These are phyloP conservation scores for Myxozyma neotropica DNA, from an alignment of 805 yeast genomes.

Conservation along the genomic window DNA sequence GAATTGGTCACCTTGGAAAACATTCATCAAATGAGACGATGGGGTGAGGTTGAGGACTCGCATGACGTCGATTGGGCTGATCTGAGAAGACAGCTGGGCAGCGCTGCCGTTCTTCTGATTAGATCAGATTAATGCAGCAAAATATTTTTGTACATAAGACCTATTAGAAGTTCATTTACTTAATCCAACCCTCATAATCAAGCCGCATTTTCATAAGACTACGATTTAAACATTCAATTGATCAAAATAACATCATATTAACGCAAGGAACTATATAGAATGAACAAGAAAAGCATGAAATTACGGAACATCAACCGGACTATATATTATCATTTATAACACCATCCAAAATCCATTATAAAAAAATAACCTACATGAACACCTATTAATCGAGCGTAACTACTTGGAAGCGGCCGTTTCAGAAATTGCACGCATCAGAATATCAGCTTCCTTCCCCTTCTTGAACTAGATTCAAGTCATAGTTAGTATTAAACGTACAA, in stretches of 20 bases:
- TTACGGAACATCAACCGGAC: neutral
- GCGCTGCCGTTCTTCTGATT: constrained; percentile 65
- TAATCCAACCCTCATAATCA: too few species aligned
- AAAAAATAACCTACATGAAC: too few species aligned
- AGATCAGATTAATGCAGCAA: neutral
- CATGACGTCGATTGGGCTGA: constrained; percentile 97
- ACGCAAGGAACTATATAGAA: neutral
- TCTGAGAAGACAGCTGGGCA: constrained; percentile 75
- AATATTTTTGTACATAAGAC: neutral
- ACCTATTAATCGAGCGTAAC: too few species aligned
- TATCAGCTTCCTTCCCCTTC: constrained; percentile 37
- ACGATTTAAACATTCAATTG: too few species aligned
- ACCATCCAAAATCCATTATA: too few species aligned
- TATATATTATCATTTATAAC: too few species aligned
- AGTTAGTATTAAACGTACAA: neutral
- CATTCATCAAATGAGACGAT: constrained; percentile 77
- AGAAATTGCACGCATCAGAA: constrained; percentile 33
- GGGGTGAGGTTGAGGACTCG: constrained; percentile 99
- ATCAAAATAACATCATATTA: too few species aligned
- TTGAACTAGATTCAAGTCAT: constrained; percentile 24
- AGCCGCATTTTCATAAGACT: too few species aligned
- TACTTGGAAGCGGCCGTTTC: constrained; percentile 5
- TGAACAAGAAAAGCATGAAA: neutral
- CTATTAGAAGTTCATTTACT: too few species aligned
- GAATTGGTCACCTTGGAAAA: constrained; percentile 79